These are phyloP conservation scores for Chaetomiaceae sp. DNA, from an alignment of 2,329 filamentous ascomycete genomes.

Conservation along the genomic window DNA sequence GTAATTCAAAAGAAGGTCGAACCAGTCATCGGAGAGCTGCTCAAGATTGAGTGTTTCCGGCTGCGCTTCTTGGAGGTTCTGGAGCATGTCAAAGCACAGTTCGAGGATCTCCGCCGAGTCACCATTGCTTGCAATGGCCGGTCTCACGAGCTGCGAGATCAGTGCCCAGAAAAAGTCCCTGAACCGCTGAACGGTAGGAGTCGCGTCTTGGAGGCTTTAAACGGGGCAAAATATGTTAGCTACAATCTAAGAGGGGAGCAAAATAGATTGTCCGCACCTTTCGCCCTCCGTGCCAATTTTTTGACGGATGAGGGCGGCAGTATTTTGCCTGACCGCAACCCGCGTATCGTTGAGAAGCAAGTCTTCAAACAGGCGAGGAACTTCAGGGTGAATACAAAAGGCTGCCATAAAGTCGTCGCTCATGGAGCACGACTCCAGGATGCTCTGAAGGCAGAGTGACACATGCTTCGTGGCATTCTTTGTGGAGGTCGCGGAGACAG, in stretches of 20 bases:
- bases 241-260: background rate
- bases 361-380: slow-evolving; percentile 30
- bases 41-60: slow-evolving; percentile 30
- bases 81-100: slow-evolving; percentile 38
- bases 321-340: slow-evolving; percentile 33
- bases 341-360: slow-evolving; percentile 37
- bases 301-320: slow-evolving; percentile 33
- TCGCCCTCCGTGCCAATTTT: slow-evolving; percentile 21
- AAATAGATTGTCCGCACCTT: background rate
- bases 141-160: slow-evolving; percentile 34
- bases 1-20: slow-evolving; percentile 28
- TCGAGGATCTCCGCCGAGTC: slow-evolving; percentile 44
- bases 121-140: slow-evolving; percentile 30
- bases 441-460: slow-evolving; percentile 34
- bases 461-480: slow-evolving; percentile 31
- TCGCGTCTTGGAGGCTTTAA: slow-evolving; percentile 8
- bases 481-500: slow-evolving; percentile 23
- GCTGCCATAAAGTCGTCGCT: slow-evolving; percentile 37
- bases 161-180: slow-evolving; percentile 46
- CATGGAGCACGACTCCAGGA: slow-evolving; percentile 38
- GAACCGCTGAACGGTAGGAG: slow-evolving; percentile 35
- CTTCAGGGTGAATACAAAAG: slow-evolving; percentile 30
- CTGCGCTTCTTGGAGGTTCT: slow-evolving; percentile 34
- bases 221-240: too few species aligned
- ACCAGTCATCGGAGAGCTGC: slow-evolving; percentile 26